Evolutionary conservation across 306 rosid species (phyloP), one percentile per base, ranked within the genome.

Genomic region (Cicer cuneatum): DNA sequence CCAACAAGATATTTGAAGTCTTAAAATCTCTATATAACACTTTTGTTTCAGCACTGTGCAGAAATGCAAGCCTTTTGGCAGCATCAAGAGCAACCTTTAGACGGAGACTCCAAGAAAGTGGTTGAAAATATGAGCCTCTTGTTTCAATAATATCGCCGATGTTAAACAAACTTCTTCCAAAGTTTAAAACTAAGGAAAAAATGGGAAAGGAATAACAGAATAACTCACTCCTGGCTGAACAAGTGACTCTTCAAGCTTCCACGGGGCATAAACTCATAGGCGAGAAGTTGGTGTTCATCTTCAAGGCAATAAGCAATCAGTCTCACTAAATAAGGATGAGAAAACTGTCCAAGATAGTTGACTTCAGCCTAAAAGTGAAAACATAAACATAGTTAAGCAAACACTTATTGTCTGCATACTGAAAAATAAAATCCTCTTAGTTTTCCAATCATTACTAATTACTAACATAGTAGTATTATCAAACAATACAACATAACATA

Each of bases 181-280:
- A 66, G 21, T 66, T 61, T 6, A 16, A 65, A 73, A 40, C 7
- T 43, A 45, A n/a, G 52, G n/a, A 5, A 48, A 64, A 24, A 46
- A 74, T 10, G 48, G 29, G 52, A 42, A 5, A 14, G 15, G 33
- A 37, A 33, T 13, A 59, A 21, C 29, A 21, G 18, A 47, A 49
- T 54, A 54, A 62, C 94, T 81, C 69, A 89, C 94, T 80, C 76
- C 90, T 78, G n/a, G n/a, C n/a, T n/a, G 78, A 89, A 87, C 81
- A 89, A 74, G 80, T 89, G 94, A 71, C 87, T 85, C 70, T 89
- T 91, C 85, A 89, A 82, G 84, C 89, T 85, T 63, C 94, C 91
- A 41, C 89, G 84, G 5, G 91, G 89, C 91, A 89, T 89, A 60
- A 85, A 87, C 70, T 89, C 94, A 24, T 83, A 85, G 47, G 78